Base-by-base conservation (phyloP, 768 basidiomycete species). In the Obba rivulosa region DNA sequence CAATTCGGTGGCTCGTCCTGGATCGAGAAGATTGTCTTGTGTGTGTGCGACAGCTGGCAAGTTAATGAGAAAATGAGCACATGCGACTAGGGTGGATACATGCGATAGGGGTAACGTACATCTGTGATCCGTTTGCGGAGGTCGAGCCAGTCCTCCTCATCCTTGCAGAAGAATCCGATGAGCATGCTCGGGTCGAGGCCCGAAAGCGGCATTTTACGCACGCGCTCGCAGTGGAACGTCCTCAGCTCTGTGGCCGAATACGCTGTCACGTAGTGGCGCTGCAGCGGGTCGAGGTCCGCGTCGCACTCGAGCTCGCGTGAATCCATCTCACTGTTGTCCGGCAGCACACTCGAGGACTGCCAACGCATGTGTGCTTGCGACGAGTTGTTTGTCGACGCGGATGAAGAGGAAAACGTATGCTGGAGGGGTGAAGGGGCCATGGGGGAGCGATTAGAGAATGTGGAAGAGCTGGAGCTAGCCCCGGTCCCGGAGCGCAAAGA, bases 131-230 rank as follows among this genome's bases (percentile, higher is more conserved):
- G 72, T 49, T 66, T 70, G 53, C 81, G 75, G 47, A 97, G 78
- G 66, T 97, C 92, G 14, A 74, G 64, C 88, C 92, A 98, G 46
- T 98, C 95, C 16, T 62, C 71, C 67, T 91, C 86, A 60, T 89
- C 81, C 57, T 78, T 79, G 62, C 86, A 85, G 55, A 97, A 61
- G 63, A 99, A 98, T 10, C 94, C 94, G 50, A 98, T 77, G 7
- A 99, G 71, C 96, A 99, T 97, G 57, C 92, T 96, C 20, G 95
- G 96, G 64, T 98, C 96, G 46, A 99, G 70, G 23, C 86, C 87
- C 35, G 81, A 80, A 31, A 98, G 67, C 0, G 86, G 86, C 89
- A 98, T 95, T 79, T 95, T 97, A 62, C 92, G 76, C 34, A 98
- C 86, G 16, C 86, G 81, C n/a, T 99, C 96, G 63, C 92, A 93